phyloP scores from a whole-genome alignment of 2,329 filamentous ascomycete species.

The Colletotrichum sp. region DNA sequence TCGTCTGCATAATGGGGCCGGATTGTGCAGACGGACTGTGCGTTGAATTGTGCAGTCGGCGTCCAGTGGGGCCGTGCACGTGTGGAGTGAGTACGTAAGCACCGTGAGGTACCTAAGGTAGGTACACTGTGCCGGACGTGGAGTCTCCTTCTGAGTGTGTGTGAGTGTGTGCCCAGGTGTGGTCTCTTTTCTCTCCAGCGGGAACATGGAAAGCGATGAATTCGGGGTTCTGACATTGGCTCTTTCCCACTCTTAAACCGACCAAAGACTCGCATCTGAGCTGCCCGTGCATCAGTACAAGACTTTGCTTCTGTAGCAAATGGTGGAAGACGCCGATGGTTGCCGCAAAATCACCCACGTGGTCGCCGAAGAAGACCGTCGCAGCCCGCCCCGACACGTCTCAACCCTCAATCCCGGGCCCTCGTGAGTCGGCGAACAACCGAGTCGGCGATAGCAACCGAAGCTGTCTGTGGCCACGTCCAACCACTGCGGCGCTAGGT shows the following conservation, averaged over 20 bases:
- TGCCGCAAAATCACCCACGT: conserved; percentile 2
- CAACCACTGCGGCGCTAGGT: neutral
- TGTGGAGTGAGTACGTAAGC: neutral
- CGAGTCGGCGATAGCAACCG: neutral
- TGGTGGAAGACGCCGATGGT: neutral
- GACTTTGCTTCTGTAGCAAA: neutral
- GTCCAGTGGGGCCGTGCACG: neutral
- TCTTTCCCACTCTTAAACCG: neutral
- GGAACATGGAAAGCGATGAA: neutral
- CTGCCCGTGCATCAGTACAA: neutral
- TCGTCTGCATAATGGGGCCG: neutral
- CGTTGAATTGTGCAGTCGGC: neutral
- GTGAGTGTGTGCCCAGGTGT: neutral
- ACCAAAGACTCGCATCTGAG: neutral
- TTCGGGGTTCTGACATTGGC: neutral
- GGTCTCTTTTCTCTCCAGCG: neutral
- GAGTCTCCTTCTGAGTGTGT: neutral
- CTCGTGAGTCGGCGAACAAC: neutral
- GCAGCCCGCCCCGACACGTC: neutral
- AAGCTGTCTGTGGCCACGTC: neutral
- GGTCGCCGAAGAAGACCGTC: neutral
- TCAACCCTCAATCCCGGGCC: neutral
- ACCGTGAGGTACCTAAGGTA: too few relatives aligned
- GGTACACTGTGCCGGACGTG: neutral
- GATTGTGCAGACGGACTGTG: neutral